These are phyloP conservation scores for Magnaporthiopsis poae DNA, from an alignment of 2,329 filamentous ascomycete genomes.

Conservation along the genomic window DNA sequence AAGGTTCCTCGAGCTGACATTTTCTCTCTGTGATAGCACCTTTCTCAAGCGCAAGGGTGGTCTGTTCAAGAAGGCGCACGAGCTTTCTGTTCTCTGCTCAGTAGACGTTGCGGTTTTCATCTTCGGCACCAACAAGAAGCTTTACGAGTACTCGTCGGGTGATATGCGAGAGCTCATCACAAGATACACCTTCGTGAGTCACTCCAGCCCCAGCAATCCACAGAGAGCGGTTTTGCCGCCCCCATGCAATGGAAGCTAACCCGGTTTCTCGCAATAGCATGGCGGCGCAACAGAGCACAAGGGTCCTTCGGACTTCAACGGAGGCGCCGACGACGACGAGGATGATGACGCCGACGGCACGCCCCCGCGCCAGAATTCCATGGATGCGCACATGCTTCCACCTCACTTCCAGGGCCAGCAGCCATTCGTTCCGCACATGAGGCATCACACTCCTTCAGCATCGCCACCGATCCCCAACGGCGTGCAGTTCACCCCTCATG, in stretches of 20 bases:
- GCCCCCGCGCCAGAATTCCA: slow-evolving; percentile 49
- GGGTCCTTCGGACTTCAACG: slow-evolving; percentile 83
- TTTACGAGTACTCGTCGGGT: slow-evolving; percentile 92
- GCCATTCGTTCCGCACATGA: slow-evolving; percentile 64
- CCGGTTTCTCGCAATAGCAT: slow-evolving; percentile 48
- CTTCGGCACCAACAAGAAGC: slow-evolving; percentile 96
- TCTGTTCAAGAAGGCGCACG: slow-evolving; percentile 98
- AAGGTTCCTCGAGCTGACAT: background rate
- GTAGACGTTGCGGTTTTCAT: slow-evolving; percentile 98
- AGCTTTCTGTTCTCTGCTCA: slow-evolving; percentile 93
- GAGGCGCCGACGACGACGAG: slow-evolving; percentile 76
- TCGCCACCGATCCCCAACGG: slow-evolving; percentile 81
- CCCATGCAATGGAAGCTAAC: background rate
- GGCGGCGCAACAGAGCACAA: slow-evolving; percentile 92
- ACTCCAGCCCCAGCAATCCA: background rate
- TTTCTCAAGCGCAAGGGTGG: slow-evolving; percentile 98
- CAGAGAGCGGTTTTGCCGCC: background rate
- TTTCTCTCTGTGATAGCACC: slow-evolving; percentile 49
- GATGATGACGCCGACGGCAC: slow-evolving; percentile 67
- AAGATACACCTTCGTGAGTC: slow-evolving; percentile 80
- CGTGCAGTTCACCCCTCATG: slow-evolving; percentile 52
- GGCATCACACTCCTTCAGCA: slow-evolving; percentile 72
- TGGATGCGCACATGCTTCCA: slow-evolving; percentile 56
- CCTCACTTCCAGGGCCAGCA: slow-evolving; percentile 59
- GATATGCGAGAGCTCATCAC: slow-evolving; percentile 86